Evolutionary conservation across 805 yeast species (phyloP), one percentile per base, ranked within the genome.

Genomic region (Hanseniaspora nectarophila): DNA sequence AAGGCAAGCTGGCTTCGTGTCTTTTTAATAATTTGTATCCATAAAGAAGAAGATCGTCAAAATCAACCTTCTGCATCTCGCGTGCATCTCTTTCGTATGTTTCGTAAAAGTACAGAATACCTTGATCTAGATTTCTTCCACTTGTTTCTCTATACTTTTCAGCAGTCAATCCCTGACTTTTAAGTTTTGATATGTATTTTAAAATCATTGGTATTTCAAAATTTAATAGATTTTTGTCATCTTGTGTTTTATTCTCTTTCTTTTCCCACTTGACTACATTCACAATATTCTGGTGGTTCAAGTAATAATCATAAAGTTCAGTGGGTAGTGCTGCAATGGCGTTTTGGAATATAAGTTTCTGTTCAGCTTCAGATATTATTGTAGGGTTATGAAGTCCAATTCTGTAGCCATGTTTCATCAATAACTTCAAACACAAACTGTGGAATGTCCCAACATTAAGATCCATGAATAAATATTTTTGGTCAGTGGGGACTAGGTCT

Each of bases 391-490:
- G 60, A 23, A 74, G 59, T 1, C 79, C 81, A 4, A 80, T 66
- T 29, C 59, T 56, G 15, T 62, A 53, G 3, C 92, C 90, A 63
- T 76, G 75, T 21, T 68, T 69, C 54, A 73, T 70, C 28, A 88
- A 63, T 31, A 83, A 70, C 43, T 79, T 66, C 54, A 73, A 73
- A 61, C 95, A 86, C 15, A 90, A 73, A 45, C 94, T 78, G 64
- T 90, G 98, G 64, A 90, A 90, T 0, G 97, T 92, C 1, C 97
- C 97, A 32, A 89, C 77, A 54, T 81, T 66, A 20, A 90, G 64
- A 44, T 72, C 70, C 1, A 18, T n/a, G 15, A 42, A 15, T 15
- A 42, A 16, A 5, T 49, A 32, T n/a, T 21, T 26, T 18, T 34
- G 24, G n/a, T 65, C 63, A 21, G 60, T 51, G 10, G 77, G 62